Conservation (phyloP, 306 rosid species). For the Cucurbita maxima region DNA sequence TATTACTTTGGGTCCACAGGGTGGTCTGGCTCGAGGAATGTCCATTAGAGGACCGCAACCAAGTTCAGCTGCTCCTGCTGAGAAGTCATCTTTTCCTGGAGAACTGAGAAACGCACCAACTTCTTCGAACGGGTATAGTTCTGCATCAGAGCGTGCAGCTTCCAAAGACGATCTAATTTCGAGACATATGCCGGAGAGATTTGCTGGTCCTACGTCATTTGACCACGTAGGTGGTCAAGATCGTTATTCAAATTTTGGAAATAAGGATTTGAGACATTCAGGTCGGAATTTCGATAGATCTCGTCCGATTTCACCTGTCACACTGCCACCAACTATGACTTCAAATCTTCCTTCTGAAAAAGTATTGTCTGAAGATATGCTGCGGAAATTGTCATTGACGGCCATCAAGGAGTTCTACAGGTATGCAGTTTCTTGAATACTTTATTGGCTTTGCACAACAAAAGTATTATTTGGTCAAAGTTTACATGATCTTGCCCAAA, state of each 20-base stretch:
- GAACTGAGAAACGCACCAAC: conserved; percentile 38
- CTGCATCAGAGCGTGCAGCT: conserved; percentile 27
- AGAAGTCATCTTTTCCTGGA: conserved; percentile 19
- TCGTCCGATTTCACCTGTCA: conserved; percentile 29
- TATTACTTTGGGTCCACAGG: conserved; percentile 79
- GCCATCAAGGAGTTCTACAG: conserved; percentile 91
- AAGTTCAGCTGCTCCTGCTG: conserved; percentile 30
- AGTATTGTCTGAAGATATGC: conserved; percentile 33
- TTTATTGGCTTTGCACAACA: background rate
- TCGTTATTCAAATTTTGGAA: conserved; percentile 32
- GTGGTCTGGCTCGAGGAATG: conserved; percentile 96
- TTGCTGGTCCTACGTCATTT: conserved; percentile 32
- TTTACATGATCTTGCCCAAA: background rate
- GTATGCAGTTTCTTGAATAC: conserved; percentile 19
- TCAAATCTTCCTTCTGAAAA: conserved; percentile 29
- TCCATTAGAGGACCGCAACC: conserved; percentile 62
- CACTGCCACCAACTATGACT: conserved; percentile 26
- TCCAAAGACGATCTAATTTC: conserved; percentile 39
- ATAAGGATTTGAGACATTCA: conserved; percentile 39
- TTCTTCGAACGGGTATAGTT: conserved; percentile 45
- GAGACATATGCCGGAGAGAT: conserved; percentile 31
- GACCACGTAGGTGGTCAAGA: conserved; percentile 42
- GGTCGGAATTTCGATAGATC: conserved; percentile 42
- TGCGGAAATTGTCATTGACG: conserved; percentile 43
- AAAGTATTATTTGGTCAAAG: background rate